phyloP scores from a whole-genome alignment of 495 filamentous ascomycete species.

The Aspergillus saccharolyticus region DNA sequence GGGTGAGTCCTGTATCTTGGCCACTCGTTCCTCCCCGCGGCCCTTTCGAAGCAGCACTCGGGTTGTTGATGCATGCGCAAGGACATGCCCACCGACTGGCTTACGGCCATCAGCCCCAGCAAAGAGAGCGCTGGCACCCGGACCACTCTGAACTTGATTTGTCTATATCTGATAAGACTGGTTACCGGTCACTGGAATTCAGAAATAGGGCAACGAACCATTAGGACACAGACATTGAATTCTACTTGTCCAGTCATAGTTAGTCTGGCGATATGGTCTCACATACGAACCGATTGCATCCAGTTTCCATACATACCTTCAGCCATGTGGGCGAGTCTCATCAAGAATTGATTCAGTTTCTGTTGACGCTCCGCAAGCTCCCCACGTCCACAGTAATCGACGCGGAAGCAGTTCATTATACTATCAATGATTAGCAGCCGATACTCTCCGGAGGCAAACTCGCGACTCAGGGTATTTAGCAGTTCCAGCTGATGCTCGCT shows the following conservation, averaged over 20 bases:
- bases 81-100: slow-evolving; percentile 71
- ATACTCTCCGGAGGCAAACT: slow-evolving; percentile 65
- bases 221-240: slow-evolving; percentile 72
- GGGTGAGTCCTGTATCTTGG: slow-evolving; percentile 74
- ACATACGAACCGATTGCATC: not conserved
- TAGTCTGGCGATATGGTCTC: no score
- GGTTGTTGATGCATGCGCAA: slow-evolving; percentile 74
- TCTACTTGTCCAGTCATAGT: slow-evolving; percentile 37
- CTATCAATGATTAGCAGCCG: slow-evolving; percentile 72
- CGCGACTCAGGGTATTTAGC: slow-evolving; percentile 59
- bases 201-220: slow-evolving; percentile 41
- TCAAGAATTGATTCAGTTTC: slow-evolving; percentile 67
- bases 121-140: slow-evolving; percentile 76
- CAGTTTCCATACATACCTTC: slow-evolving; percentile 48
- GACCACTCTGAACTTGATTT: slow-evolving; percentile 77
- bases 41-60: slow-evolving; percentile 71
- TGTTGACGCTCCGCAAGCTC: slow-evolving; percentile 74
- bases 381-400: slow-evolving; percentile 69
- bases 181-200: not conserved
- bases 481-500: slow-evolving; percentile 72
- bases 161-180: slow-evolving; percentile 43
- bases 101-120: slow-evolving; percentile 72
- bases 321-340: slow-evolving; percentile 66
- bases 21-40: slow-evolving; percentile 72
- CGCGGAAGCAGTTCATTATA: slow-evolving; percentile 74